Base-by-base conservation (phyloP, 2,329 filamentous ascomycete genomes). In the Penicillium occitanis region DNA sequence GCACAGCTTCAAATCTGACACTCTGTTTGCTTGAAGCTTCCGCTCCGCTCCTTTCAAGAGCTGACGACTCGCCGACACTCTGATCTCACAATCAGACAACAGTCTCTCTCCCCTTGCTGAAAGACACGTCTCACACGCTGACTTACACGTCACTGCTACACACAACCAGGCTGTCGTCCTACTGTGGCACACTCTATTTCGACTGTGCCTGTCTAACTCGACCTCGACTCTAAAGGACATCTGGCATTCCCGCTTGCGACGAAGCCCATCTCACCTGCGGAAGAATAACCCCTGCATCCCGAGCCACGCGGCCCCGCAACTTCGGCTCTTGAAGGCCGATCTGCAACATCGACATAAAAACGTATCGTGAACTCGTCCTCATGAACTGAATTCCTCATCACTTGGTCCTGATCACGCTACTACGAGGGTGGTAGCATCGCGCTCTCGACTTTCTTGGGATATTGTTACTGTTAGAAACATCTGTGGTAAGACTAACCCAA, bases 281-380 rank as follows among this genome's bases (percentile, higher is more conserved):
- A 64, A 58, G 22, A 44, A 64, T n/a, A 48, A 28, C 50, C 51
- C 51, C 53, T 64, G 62, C 51, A 25, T 48, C 62, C 28, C 42
- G n/a, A 64, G 40, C 62, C 62, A 64, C 62, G 51, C 62, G 40
- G 62, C 51, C 62, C 62, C 62, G 62, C 51, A 58, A 58, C 19
- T 57, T 19, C 51, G 37, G 61, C 25, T 57, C 53, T 28, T 46
- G 28, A 40, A 58, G 44, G 51, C 62, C 51, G 51, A 64, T 48
- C 40, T 64, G 19, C 42, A 42, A 30, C 48, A 51, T 28, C 17
- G 7, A 19, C 11, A 42, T 51, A 13, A 37, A 40, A 35, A 48
- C 50, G 13, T 58, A 37, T 46, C 48, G 35, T 8, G 22, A 58
- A 33, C 25, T 55, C 33, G 17, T 63, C 44, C 51, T 42, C 40